Base-by-base conservation (phyloP, 768 basidiomycete species). In the Fistulinella prunicolor region DNA sequence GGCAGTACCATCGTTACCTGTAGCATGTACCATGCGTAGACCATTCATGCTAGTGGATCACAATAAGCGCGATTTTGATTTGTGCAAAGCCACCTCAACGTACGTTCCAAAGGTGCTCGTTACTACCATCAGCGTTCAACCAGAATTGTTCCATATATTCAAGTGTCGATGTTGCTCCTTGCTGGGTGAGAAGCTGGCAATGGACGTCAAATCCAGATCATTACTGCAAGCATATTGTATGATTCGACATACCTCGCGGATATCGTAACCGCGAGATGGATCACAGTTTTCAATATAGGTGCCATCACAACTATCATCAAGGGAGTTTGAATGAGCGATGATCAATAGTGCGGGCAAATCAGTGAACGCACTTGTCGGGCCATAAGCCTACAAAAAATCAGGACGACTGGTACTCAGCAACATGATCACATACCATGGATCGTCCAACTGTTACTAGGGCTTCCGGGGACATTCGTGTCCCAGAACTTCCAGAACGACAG, bases 91-190 rank as follows among this genome's bases (percentile, higher is more conserved):
- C 9, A 29, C 9, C 2, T 30, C 16, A 19, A 49, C 77, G 29
- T 52, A 84, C 83, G 73, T 82, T 82, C 86, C 86, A 89, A 57
- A 88, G 80, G 19, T 75, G 64, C 54, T 87, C 83, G 57, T 82
- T 80, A 21, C 70, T 51, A 3, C 82, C 84, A 49, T 79, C 71
- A 44, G 75, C 74, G 55, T 85, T 77, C 21, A 85, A 70, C 85
- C 85, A 87, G 59, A 68, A 79, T 74, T 59, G 45, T n/a, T 71
- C 29, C 83, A 88, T 86, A 59, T 75, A 86, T 8, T 70, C 53
- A 19, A 87, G 67, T 0, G 83, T 85, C 28, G 75, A 73, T 32
- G 65, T 69, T 8, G 80, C 83, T 6, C 81, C 83, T 49, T 83
- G 76, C 21, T 66, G 60, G 2, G 59, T 57, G 46, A 88, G 66